Evolutionary conservation across 1,284 basidiomycete species (phyloP).

Genomic region (Apiotrichum veenhuisii): DNA sequence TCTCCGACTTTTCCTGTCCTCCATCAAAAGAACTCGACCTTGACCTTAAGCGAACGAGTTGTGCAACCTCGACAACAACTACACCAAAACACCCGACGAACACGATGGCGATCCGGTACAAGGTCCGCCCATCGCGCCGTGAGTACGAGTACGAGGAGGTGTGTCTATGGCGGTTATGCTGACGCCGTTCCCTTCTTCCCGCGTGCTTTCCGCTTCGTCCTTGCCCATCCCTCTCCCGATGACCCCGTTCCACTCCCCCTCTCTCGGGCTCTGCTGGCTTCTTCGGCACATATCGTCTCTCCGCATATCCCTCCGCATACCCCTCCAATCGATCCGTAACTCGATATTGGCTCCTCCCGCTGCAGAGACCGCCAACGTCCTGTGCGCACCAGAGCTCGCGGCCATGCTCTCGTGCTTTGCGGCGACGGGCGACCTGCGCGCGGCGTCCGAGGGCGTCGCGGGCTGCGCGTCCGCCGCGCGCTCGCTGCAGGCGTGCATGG

Average conservation of each 20-base stretch:
- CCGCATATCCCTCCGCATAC: background rate
- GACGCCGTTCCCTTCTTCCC: background rate
- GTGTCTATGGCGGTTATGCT: background rate
- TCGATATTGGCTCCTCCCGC: no score
- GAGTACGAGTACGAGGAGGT: background rate
- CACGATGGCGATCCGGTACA: slow-evolving; percentile 8
- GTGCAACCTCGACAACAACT: background rate
- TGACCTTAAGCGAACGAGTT: background rate
- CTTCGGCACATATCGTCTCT: background rate
- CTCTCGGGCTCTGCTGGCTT: no score
- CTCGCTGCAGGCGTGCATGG: slow-evolving; percentile 77
- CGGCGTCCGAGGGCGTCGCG: slow-evolving; percentile 42
- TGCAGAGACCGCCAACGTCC: slow-evolving; percentile 56
- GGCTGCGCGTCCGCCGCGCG: slow-evolving; percentile 66
- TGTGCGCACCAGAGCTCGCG: slow-evolving; percentile 72
- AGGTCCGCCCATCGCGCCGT: slow-evolving; percentile 13
- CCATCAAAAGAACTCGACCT: background rate
- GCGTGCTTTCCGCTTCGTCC: background rate
- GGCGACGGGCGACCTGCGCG: slow-evolving; percentile 67
- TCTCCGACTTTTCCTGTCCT: slow-evolving; percentile 4
- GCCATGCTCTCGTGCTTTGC: slow-evolving; percentile 90
- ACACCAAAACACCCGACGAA: background rate
- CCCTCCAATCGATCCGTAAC: background rate
- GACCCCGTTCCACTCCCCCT: no score
- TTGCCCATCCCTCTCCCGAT: no score